Conservation (phyloP, 345 rosid species). For the Garcia nutans region DNA sequence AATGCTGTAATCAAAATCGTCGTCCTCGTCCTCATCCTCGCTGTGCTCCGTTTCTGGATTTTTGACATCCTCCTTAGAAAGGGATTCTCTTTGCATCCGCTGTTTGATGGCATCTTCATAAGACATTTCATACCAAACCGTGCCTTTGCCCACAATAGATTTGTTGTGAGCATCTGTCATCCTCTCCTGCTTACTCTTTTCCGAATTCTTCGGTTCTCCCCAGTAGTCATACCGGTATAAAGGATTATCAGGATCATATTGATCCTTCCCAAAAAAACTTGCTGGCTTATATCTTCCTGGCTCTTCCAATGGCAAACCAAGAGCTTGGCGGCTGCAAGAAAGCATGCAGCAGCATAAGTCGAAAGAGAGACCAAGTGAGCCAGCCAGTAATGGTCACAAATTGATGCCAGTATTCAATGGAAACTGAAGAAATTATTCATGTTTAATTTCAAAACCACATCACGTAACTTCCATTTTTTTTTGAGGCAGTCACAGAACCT, state of each 20-base stretch:
- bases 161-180: constrained; percentile 76
- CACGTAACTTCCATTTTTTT: too few species aligned
- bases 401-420: too few species aligned
- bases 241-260: constrained; percentile 81
- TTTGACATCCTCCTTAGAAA: constrained; percentile 31
- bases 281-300: constrained; percentile 84
- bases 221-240: constrained; percentile 82
- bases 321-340: constrained; percentile 66
- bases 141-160: constrained; percentile 77
- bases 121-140: constrained; percentile 78
- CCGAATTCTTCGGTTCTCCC: constrained; percentile 96
- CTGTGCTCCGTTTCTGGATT: constrained; percentile 23
- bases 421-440: not conserved
- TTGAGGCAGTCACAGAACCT: too few species aligned
- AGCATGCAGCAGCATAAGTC: not conserved
- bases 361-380: not conserved
- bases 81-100: constrained; percentile 52
- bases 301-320: constrained; percentile 89
- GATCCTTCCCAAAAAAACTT: constrained; percentile 81
- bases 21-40: constrained; percentile 44
- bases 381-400: not conserved
- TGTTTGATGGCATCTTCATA: constrained; percentile 74
- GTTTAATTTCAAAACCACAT: too few species aligned
- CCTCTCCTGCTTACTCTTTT: constrained; percentile 74
- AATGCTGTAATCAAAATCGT: constrained; percentile 77